Conservation (phyloP, 2,329 filamentous ascomycete genomes). For the Colletotrichum tanaceti region DNA sequence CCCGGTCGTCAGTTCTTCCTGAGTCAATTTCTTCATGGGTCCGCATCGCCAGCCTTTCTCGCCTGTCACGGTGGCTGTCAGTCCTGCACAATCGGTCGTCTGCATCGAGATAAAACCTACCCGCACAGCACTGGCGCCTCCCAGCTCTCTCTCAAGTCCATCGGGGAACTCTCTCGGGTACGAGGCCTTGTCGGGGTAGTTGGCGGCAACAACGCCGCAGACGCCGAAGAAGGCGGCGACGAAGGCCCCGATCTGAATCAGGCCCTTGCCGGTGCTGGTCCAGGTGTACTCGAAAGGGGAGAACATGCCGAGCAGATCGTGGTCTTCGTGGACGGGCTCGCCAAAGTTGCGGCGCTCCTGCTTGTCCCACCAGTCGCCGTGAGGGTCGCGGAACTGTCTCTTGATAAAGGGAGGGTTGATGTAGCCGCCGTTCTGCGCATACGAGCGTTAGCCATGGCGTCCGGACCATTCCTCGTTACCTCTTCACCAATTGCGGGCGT, state of each 20-base stretch:
- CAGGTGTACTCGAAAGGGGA: constrained; percentile 91
- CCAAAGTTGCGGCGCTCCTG: constrained; percentile 97
- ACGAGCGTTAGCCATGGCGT: constrained; percentile 43
- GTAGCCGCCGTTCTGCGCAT: constrained; percentile 82
- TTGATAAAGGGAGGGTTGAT: constrained; percentile 83
- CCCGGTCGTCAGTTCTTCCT: constrained; percentile 19
- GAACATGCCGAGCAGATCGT: constrained; percentile 92
- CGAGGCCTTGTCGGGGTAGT: constrained; percentile 78
- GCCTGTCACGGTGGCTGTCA: constrained; percentile 53
- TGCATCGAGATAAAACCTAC: constrained; percentile 61
- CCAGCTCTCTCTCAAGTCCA: constrained; percentile 80
- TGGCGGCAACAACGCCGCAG: constrained; percentile 73
- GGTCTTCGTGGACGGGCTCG: constrained; percentile 96
- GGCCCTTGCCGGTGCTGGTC: constrained; percentile 75
- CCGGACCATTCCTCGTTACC: neutral
- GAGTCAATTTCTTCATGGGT: constrained; percentile 55
- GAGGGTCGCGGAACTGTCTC: constrained; percentile 91
- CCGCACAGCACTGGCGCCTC: constrained; percentile 73
- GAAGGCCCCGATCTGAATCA: constrained; percentile 76
- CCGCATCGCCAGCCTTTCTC: constrained; percentile 65
- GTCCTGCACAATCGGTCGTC: neutral
- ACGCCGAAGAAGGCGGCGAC: constrained; percentile 72
- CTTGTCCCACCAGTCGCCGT: constrained; percentile 96
- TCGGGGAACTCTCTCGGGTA: constrained; percentile 78
- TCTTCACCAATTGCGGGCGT: neutral